Percentiles rank a stretch among this genome's conserved stretches.
phyloP scores from a whole-genome alignment of 2,329 filamentous ascomycete species.

The Colletotrichum tanaceti region DNA sequence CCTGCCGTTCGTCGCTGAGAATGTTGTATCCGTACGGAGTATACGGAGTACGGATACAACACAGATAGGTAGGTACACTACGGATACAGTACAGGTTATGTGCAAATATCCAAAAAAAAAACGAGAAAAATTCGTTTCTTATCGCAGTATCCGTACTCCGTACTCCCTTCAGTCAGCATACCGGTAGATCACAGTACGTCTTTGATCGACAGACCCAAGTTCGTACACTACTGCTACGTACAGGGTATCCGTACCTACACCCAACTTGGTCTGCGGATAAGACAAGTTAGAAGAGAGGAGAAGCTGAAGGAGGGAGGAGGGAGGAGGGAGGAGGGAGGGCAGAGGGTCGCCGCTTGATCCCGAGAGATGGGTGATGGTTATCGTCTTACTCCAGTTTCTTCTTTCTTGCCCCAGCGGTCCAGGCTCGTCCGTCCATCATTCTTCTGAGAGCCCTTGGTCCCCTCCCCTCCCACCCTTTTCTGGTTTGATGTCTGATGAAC shows the following conservation, averaged over 20 bases:
- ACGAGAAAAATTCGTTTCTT: slow-evolving; percentile 27
- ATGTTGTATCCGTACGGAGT: neutral
- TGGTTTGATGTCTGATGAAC: neutral
- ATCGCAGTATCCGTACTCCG: slow-evolving; percentile 22
- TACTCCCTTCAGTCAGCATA: no score
- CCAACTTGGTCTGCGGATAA: neutral
- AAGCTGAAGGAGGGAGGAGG: no score
- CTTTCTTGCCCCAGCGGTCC: neutral
- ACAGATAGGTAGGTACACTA: no score
- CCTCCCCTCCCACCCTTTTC: no score
- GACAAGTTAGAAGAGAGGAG: no score
- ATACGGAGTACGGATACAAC: no score
- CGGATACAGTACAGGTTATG: no score
- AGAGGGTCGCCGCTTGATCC: slow-evolving; percentile 13
- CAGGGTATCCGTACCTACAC: no score
- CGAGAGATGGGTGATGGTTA: slow-evolving; percentile 6
- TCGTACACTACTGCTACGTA: no score
- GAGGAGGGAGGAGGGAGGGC: neutral
- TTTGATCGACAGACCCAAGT: no score
- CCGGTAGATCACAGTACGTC: no score
- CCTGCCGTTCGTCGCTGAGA: slow-evolving; percentile 26
- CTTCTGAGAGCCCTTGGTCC: neutral
- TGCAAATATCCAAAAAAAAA: no score
- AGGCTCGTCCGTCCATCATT: slow-evolving; percentile 9
- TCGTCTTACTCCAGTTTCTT: slow-evolving; percentile 19